Conservation (phyloP, 192 early-diverging fungal genomes). For the Coemansia sp. region DNA sequence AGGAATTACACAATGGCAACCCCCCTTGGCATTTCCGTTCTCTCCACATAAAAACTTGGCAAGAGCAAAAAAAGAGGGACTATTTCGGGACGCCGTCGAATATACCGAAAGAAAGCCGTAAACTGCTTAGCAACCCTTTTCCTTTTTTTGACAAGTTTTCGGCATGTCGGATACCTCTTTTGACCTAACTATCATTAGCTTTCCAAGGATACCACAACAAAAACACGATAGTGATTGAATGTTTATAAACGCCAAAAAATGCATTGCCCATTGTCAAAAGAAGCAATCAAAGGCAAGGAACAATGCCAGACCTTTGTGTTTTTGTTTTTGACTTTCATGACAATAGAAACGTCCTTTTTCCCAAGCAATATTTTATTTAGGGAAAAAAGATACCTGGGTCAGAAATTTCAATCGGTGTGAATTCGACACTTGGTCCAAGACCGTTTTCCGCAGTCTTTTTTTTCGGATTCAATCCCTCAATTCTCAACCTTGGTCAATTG, state of each 20-base stretch:
- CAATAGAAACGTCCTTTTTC: too few relatives aligned
- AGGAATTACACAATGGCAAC: not conserved
- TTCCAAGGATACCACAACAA: not conserved
- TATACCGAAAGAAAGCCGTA: slow-evolving; percentile 13
- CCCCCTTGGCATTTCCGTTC: slow-evolving; percentile 8
- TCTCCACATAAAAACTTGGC: slow-evolving; percentile 9
- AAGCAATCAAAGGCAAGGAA: not conserved
- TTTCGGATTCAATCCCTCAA: too few relatives aligned
- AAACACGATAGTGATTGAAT: not conserved
- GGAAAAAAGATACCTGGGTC: too few relatives aligned
- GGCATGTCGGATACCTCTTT: too few relatives aligned
- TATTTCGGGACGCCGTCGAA: slow-evolving; percentile 2
- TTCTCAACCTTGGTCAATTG: too few relatives aligned
- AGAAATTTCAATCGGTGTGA: too few relatives aligned
- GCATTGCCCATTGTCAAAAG: slow-evolving; percentile 6
- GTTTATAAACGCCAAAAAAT: not conserved
- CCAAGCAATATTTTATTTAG: too few relatives aligned
- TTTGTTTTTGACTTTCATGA: too few relatives aligned
- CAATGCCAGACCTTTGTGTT: not conserved
- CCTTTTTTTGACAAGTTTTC: not conserved
- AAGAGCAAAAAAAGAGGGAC: slow-evolving; percentile 12
- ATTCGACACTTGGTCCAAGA: too few relatives aligned
- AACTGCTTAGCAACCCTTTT: not conserved
- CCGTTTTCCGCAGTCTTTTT: too few relatives aligned
- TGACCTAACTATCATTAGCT: too few relatives aligned